Base-by-base conservation (phyloP, 2,329 filamentous ascomycete genomes). In the Volutella citrinella region DNA sequence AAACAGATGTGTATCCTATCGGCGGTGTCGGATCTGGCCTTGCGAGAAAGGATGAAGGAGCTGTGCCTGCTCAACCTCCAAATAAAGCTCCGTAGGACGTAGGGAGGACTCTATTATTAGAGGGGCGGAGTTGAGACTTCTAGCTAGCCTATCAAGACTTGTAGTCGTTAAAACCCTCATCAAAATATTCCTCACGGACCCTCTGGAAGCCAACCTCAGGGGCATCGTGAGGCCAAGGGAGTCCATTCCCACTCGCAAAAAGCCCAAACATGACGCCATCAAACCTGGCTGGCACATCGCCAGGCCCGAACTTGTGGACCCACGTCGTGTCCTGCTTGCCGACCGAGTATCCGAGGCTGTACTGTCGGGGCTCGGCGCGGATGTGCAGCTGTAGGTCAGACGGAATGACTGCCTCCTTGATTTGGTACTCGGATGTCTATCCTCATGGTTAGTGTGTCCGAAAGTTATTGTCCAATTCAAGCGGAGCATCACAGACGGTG, bases 261-360 rank as follows among this genome's bases (percentile, higher is more conserved):
- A 52, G 30, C 5, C 34, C 46, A 23, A 51, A 48, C 42, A 51
- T 52, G 25, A 46, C 40, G 2, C 49, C 49, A 8, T 45, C 42
- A 18, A 53, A 51, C 5, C 27, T 27, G 4, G 48, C 40, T 2
- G 46, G 40, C 25, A 47, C 33, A 12, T 38, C 31, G 6, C 27
- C 31, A 4, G 43, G 29, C 5, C 34, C 33, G 15, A 51, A 48
- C 17, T 31, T 23, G 20, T 46, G 41, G 4, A 48, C 27, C 46
- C 48, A 53, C 16, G 31, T 39, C 1, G 38, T 9, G 12, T 34
- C 24, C 0, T 28, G 24, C 2, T 37, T 28, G 9, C 34, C 19
- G 10, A 41, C 25, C 3, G 42, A 45, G 23, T 51, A 56, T 10
- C 53, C 53, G 3, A 56, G 36, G 4, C 20, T 40, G 17, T 56